phyloP scores from a whole-genome alignment of 148 eudicot species.

The Mesembryanthemum crystallinum region DNA sequence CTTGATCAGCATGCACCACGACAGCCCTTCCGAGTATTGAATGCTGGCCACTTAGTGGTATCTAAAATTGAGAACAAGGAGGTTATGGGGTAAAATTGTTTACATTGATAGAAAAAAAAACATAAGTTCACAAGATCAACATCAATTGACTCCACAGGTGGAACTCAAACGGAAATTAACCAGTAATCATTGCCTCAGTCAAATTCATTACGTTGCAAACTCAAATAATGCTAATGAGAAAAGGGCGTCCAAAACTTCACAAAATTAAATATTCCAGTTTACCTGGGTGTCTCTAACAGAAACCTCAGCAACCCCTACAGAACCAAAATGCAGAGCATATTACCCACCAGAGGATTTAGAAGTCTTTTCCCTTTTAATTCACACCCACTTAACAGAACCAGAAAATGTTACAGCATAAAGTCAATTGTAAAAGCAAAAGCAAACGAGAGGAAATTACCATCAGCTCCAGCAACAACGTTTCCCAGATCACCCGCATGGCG shows the following conservation, averaged over 20 bases:
- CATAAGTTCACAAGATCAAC: neutral
- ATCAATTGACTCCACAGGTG: neutral
- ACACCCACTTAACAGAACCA: neutral
- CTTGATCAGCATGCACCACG: conserved; percentile 91
- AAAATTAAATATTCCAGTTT: neutral
- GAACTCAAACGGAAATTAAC: neutral
- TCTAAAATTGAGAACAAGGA: conserved; percentile 32
- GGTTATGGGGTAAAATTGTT: neutral
- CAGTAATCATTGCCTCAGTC: neutral
- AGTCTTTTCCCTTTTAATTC: neutral
- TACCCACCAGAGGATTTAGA: neutral
- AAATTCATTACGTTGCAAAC: neutral
- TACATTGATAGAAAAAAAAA: neutral
- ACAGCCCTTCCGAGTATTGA: conserved; percentile 91
- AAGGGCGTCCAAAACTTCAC: neutral
- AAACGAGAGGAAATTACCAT: conserved; percentile 42
- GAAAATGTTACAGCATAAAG: neutral
- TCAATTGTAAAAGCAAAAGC: neutral
- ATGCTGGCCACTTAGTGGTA: conserved; percentile 66
- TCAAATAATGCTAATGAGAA: neutral
- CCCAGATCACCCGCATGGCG: conserved; percentile 97
- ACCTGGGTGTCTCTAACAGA: conserved; percentile 70
- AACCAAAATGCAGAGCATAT: neutral
- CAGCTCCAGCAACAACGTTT: conserved; percentile 71
- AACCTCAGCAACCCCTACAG: conserved; percentile 78